A percentile compares a stretch with the other conserved stretches of the same genome.
phyloP scores from a whole-genome alignment of 2,329 filamentous ascomycete species.

The Botryotinia convoluta region DNA sequence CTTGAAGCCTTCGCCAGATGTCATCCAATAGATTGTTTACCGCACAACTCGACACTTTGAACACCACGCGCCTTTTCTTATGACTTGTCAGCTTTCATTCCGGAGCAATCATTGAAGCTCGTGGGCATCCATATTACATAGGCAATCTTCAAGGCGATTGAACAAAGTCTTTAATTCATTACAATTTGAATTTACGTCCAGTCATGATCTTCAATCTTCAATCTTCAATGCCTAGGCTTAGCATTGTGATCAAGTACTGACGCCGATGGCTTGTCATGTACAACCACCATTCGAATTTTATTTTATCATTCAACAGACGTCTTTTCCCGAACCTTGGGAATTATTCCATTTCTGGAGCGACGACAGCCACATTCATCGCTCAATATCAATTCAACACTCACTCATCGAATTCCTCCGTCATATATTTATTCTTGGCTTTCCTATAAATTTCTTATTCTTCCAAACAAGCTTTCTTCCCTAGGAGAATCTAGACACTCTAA shows the following conservation, averaged over 20 bases:
- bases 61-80: slow-evolving; percentile 18
- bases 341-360: background rate
- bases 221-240: background rate
- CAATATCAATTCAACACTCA: background rate
- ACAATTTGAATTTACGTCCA: background rate
- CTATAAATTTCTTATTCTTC: background rate
- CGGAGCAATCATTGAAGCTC: slow-evolving; percentile 12
- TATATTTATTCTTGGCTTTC: slow-evolving; percentile 3
- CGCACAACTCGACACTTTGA: background rate
- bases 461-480: slow-evolving; percentile 11
- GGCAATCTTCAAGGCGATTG: background rate
- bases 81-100: slow-evolving; percentile 20
- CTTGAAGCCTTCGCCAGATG: background rate
- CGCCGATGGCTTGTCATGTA: background rate
- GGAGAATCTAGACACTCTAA: background rate
- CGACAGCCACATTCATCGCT: slow-evolving; percentile 8
- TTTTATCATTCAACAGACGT: background rate
- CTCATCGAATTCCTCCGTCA: background rate
- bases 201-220: background rate
- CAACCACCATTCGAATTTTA: background rate
- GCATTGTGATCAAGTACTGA: background rate
- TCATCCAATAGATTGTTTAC: background rate
- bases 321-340: background rate
- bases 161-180: background rate
- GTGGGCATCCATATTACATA: background rate